Base-by-base conservation (phyloP, 805 yeast species). In the Sungouiozyma ichnusensis region DNA sequence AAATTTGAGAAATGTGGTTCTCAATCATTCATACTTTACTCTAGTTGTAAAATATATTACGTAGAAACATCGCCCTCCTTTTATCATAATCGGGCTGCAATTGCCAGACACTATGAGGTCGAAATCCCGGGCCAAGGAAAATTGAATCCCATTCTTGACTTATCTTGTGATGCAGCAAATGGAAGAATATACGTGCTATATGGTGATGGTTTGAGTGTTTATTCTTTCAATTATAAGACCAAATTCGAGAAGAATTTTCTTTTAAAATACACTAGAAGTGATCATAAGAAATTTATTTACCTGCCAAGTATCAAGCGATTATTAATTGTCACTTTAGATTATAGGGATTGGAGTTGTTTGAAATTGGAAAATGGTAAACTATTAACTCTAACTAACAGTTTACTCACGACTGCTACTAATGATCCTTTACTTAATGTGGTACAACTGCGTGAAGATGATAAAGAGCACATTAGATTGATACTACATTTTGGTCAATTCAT, bases 351-450 rank as follows among this genome's bases (percentile, higher is more conserved):
- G 54, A 52, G 54, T 37, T 56, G 57, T 39, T 37, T 55, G 16
- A 58, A 56, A 39, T 37, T 57, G 19, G 48, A 46, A 4, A 55
- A 54, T 38, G 63, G 64, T 6, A 57, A 52, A 42, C 36, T 46
- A 1, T 38, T 55, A 34, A 18, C 50, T 2, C 41, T 59, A 16
- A 46, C 51, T 37, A 42, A 52, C 15, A 16, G 39, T 14, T 43
- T 45, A 8, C 45, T 54, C 11, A 24, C 11, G 29, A 24, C 29
- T 3, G 40, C 44, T 3, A 16, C 40, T 11, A 34, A 37, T 14
- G 38, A 27, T 18, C 33, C 35, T 14, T 33, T 53, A 5, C 16
- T 39, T 3, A 45, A 45, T 36, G 42, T 51, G 3, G 44, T 49
- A 2, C 56, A 51, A 38, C 16, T 46, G 2, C 32, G 40, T 15